Base-by-base conservation (phyloP, 306 rosid genomes). In the Fragaria vesca region DNA sequence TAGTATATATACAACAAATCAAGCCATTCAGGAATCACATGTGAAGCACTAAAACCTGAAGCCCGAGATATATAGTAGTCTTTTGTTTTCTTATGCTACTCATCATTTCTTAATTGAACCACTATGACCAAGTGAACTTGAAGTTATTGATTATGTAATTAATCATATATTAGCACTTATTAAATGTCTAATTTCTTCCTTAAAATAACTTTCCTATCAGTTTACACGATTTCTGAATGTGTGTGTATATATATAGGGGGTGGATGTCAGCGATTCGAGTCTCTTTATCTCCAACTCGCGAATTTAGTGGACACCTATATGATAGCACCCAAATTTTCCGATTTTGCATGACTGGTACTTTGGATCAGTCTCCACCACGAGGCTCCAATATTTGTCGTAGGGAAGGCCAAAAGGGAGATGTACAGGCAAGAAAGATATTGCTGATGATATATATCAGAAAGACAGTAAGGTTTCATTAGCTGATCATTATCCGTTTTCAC, bases 11-110 rank as follows among this genome's bases (percentile, higher is more conserved):
- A 62, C 68, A 30, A 15, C 42, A 38, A 43, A 55, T 24, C 67
- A 21, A 62, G 46, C 67, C 67, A 55, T 5, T 73, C 40, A 73
- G 52, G 47, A 36, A 38, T 36, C 76, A 45, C 55, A 71, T 24
- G n/a, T 12, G 1, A 66, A 32, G 34, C 76, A 52, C 65, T 72
- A 6, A 34, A 51, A 52, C 63, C 63, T 52, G 28, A 20, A 54
- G 34, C 34, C 34, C 34, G 3, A 32, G 34, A 32, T 32, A 32
- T 30, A 2, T 30, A 32, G 0, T 32, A 32, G 34, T 32, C 34
- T 32, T 32, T 24, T n/a, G 62, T 55, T 55, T 55, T 55, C 28
- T 55, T n/a, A 55, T n/a, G 62, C 62, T 20, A 54, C 61, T 8
- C 12, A 8, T 55, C 28, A 55, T 55, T n/a, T 55, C 13, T 55